Evolutionary conservation across 2,329 filamentous ascomycete genomes (phyloP).

Genomic region (Ceratocystis papillata): DNA sequence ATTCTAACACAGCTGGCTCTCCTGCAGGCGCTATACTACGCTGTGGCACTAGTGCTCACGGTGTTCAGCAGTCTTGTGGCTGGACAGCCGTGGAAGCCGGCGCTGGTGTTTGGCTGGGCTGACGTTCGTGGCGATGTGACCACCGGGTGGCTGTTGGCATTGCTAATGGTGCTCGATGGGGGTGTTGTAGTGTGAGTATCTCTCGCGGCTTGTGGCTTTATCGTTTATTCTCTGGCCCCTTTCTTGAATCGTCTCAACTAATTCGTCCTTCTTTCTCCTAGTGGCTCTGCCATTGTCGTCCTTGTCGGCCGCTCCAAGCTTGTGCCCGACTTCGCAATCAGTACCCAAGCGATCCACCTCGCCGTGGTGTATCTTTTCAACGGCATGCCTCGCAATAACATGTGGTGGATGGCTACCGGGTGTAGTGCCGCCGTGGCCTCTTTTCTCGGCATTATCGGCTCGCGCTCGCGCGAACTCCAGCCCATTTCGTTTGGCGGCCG

Average conservation of each 20-base stretch:
- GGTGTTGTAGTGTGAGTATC: constrained; percentile 41
- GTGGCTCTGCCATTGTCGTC: constrained; percentile 70
- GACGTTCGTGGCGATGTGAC: constrained; percentile 51
- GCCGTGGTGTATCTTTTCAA: constrained; percentile 69
- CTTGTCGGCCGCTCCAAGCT: constrained; percentile 84
- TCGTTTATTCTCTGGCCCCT: not conserved
- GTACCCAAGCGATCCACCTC: constrained; percentile 74
- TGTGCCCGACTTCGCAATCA: constrained; percentile 86
- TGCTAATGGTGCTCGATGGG: constrained; percentile 48
- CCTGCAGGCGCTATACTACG: constrained; percentile 48
- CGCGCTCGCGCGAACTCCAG: constrained; percentile 76
- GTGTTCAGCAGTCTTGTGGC: constrained; percentile 49
- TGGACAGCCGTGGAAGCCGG: constrained; percentile 43
- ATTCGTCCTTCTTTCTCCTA: constrained; percentile 32
- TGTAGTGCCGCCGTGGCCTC: constrained; percentile 38
- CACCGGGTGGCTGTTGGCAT: constrained; percentile 48
- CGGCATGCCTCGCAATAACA: constrained; percentile 62
- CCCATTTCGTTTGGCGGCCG: constrained; percentile 76
- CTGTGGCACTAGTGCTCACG: constrained; percentile 41
- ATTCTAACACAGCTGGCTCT: constrained; percentile 49
- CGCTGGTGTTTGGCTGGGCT: constrained; percentile 49
- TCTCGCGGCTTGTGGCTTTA: not conserved
- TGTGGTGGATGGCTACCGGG: constrained; percentile 69
- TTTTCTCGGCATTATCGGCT: constrained; percentile 75
- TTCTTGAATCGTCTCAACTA: not conserved